Evolutionary conservation across 345 rosid species (phyloP).

Genomic region (Heritiera littoralis): DNA sequence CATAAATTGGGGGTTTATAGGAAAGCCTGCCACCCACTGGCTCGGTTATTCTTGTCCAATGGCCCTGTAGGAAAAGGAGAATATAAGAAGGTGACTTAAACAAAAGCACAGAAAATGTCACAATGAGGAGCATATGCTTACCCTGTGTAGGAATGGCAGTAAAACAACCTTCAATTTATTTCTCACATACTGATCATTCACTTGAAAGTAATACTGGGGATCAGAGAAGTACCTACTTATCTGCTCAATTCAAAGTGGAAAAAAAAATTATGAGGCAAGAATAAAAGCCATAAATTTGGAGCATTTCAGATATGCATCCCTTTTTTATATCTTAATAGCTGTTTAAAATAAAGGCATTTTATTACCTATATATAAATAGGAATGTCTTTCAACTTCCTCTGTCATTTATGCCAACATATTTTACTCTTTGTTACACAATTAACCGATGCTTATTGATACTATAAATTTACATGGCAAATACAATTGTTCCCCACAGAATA

Average conservation of each 20-base stretch:
- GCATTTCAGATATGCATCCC: not conserved
- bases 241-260: constrained; percentile 41
- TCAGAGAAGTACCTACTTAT: constrained; percentile 89
- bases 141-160: constrained; percentile 93
- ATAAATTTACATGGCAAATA: not conserved
- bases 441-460: not conserved
- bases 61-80: constrained; percentile 57
- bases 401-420: not conserved
- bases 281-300: not conserved
- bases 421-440: not conserved
- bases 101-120: not conserved
- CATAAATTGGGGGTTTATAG: constrained; percentile 89
- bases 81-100: constrained; percentile 3
- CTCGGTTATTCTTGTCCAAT: constrained; percentile 90
- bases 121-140: constrained; percentile 30
- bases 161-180: constrained; percentile 94
- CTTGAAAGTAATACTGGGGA: constrained; percentile 98
- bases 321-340: not conserved
- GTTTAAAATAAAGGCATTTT: not conserved
- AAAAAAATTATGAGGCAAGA: constrained; percentile 6
- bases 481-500: not conserved
- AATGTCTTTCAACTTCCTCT: not conserved
- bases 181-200: constrained; percentile 92
- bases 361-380: not conserved
- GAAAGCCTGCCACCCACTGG: constrained; percentile 99